Base-by-base conservation (phyloP, 1,284 basidiomycete species). In the Grifola frondosa region DNA sequence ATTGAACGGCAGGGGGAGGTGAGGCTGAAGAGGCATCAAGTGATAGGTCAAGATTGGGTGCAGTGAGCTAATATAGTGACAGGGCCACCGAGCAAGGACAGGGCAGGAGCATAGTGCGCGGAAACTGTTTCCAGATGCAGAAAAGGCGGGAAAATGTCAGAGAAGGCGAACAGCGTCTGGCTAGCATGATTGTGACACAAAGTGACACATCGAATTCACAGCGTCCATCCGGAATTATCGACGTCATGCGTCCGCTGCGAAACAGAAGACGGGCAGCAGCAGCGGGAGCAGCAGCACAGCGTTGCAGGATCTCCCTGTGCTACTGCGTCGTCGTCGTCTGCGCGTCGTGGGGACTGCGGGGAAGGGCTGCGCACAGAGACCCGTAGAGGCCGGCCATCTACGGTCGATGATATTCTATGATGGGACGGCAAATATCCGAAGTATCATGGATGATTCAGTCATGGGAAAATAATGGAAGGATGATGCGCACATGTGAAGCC, bases 381-480 rank as follows among this genome's bases (percentile, higher is more conserved):
- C n/a, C n/a, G n/a, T n/a, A n/a, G n/a, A n/a, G n/a, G n/a, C n/a
- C n/a, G n/a, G n/a, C n/a, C n/a, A n/a, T n/a, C n/a, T n/a, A n/a
- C n/a, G n/a, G n/a, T n/a, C n/a, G n/a, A n/a, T n/a, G n/a, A n/a
- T n/a, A n/a, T n/a, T n/a, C n/a, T 40, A 37, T 37, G 46, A 39
- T 38, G 46, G 39, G 37, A 46, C 30, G 32, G 29, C 44, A 37
- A 35, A n/a, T 26, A 20, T 22, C 30, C 39, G 26, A 23, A 34
- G 36, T 20, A 25, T 17, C 12, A 26, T 15, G 21, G 23, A 23
- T 33, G 46, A 51, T 50, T 42, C 40, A 50, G 51, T 47, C 46
- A 51, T 56, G 54, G n/a, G n/a, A n/a, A n/a, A n/a, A 53, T 50
- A 56, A 56, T 50, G 54, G 51, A 56, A 51, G 47, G 29, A 47